Percentiles rank a stretch among this genome's conserved stretches.
Conservation (phyloP, 2,329 filamentous ascomycete genomes). For the Alternaria triticimaculans region DNA sequence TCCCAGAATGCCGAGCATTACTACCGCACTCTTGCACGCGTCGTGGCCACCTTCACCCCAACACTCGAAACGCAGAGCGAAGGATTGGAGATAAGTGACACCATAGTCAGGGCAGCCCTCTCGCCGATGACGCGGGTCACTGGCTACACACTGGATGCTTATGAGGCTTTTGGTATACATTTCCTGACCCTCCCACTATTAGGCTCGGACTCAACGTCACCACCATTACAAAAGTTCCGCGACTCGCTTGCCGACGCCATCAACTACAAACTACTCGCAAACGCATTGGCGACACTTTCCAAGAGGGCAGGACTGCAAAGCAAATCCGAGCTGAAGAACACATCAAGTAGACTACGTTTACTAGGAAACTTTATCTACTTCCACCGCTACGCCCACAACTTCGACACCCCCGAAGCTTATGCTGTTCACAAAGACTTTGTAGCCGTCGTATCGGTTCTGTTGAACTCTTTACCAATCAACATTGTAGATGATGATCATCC, state of each 20-base stretch:
- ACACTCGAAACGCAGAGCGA: constrained; percentile 1
- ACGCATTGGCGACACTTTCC: constrained; percentile 40
- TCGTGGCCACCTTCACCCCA: constrained; percentile 24
- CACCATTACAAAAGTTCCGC: constrained; percentile 34
- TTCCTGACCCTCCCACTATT: constrained; percentile 53
- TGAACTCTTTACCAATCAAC: constrained; percentile 63
- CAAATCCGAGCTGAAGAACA: constrained; percentile 40
- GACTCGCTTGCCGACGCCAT: constrained; percentile 54
- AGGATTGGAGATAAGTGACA: constrained; percentile 11
- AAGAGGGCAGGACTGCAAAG: constrained; percentile 33
- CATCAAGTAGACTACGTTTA: constrained; percentile 60
- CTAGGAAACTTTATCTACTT: constrained; percentile 67
- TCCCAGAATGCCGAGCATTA: constrained; percentile 40
- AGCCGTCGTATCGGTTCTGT: constrained; percentile 61
- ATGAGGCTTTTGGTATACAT: constrained; percentile 48
- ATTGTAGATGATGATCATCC: constrained; percentile 58
- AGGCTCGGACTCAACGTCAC: constrained; percentile 34
- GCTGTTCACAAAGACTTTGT: constrained; percentile 62
- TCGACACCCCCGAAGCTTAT: constrained; percentile 47
- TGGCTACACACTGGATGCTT: constrained; percentile 45
- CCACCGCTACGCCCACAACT: constrained; percentile 57
- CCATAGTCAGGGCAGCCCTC: constrained; percentile 31
- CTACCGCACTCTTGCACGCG: constrained; percentile 40
- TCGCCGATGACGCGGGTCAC: constrained; percentile 43
- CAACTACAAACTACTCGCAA: constrained; percentile 57